Evolutionary conservation across 2,329 filamentous ascomycete genomes (phyloP).

Genomic region (Scolecobasidium constrictum): DNA sequence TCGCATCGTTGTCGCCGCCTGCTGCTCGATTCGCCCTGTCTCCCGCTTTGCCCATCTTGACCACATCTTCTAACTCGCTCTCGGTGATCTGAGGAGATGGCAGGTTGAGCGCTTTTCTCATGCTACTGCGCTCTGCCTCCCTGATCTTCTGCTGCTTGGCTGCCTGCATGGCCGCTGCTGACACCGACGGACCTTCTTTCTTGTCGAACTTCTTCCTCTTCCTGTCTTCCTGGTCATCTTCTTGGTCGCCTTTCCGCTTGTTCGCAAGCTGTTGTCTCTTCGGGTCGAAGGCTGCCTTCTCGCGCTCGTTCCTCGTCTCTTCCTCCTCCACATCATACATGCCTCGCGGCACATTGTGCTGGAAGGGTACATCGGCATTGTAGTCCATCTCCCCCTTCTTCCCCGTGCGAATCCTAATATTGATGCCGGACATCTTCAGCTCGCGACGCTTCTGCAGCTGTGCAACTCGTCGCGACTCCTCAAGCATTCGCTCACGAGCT

Average conservation of each 20-base stretch:
- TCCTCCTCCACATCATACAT: conserved; percentile 94
- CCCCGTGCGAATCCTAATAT: conserved; percentile 84
- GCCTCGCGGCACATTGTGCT: conserved; percentile 76
- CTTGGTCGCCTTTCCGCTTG: conserved; percentile 85
- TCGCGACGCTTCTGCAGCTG: conserved; percentile 90
- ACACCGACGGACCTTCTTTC: conserved; percentile 62
- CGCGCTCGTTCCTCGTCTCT: conserved; percentile 65
- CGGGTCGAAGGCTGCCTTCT: conserved; percentile 80
- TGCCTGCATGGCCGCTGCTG: conserved; percentile 82
- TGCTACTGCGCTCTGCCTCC: conserved; percentile 94
- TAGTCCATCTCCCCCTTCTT: conserved; percentile 99
- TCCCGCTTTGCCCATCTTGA: conserved; percentile 95
- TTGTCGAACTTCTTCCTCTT: conserved; percentile 89
- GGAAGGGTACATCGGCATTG: conserved; percentile 97
- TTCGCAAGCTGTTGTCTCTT: conserved; percentile 81
- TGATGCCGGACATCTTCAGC: conserved; percentile 95
- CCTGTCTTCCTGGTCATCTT: conserved; percentile 65
- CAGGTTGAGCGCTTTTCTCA: conserved; percentile 70
- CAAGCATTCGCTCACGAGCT: conserved; percentile 86
- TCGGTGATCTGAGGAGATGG: conserved; percentile 89
- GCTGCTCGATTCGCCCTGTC: conserved; percentile 72
- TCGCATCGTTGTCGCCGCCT: conserved; percentile 72
- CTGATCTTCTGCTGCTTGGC: conserved; percentile 90
- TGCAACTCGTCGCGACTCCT: conserved; percentile 83
- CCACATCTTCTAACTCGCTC: conserved; percentile 87